A percentile compares a stretch with the other conserved stretches of the same genome.
Conservation (phyloP, 768 basidiomycete species). For the Mrakia blollopis region DNA sequence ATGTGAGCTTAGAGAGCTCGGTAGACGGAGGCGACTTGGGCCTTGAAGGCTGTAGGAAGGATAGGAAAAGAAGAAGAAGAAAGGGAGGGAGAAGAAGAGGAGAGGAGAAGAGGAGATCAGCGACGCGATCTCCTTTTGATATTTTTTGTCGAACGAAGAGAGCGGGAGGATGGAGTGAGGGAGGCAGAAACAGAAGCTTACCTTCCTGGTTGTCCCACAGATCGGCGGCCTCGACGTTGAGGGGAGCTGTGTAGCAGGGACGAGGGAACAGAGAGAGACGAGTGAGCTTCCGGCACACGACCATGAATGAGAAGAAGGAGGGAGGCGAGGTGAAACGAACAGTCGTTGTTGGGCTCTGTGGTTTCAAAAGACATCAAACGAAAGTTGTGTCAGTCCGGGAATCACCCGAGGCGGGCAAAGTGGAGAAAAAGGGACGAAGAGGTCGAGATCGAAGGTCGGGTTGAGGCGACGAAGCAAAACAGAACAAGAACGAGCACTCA, state of each 20-base stretch:
- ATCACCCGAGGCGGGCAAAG: too few species aligned
- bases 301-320: background rate
- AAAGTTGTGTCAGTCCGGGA: too few species aligned
- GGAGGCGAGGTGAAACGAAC: background rate
- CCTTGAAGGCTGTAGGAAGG: too few species aligned
- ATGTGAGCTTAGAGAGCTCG: too few species aligned
- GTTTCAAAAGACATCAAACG: background rate
- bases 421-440: background rate
- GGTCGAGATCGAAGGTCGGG: background rate
- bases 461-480: background rate
- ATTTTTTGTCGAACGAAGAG: too few species aligned
- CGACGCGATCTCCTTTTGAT: too few species aligned
- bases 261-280: background rate
- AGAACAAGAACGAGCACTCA: constrained; percentile 49
- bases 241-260: constrained; percentile 49
- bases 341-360: constrained; percentile 86
- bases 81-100: too few species aligned
- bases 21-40: too few species aligned
- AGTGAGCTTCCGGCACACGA: background rate
- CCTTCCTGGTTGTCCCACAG: constrained; percentile 72
- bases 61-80: too few species aligned
- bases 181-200: constrained; percentile 40
- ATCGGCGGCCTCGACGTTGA: constrained; percentile 78
- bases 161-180: too few species aligned
- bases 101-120: too few species aligned